phyloP scores from a whole-genome alignment of 2,329 filamentous ascomycete genomes.

The Penicillium carneum region DNA sequence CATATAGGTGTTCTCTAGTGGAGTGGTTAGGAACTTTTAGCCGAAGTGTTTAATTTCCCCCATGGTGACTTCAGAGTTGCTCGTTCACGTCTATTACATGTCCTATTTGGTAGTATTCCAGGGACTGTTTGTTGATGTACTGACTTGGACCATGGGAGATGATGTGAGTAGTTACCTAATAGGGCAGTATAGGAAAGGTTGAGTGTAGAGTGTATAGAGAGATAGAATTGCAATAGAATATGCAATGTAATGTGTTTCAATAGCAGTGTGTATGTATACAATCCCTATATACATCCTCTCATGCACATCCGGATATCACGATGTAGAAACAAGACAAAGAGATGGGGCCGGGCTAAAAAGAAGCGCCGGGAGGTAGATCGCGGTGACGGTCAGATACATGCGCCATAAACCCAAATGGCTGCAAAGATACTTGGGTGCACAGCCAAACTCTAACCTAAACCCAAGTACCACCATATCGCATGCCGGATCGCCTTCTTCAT shows the following conservation, averaged over 20 bases:
- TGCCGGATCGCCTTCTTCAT: constrained; percentile 25
- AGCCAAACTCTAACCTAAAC: not conserved
- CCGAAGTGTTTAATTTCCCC: constrained; percentile 18
- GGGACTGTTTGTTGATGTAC: constrained; percentile 13
- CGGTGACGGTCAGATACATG: constrained; percentile 26
- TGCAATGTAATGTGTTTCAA: not conserved
- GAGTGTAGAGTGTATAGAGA: not conserved
- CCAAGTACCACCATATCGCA: not conserved
- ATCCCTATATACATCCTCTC: not conserved
- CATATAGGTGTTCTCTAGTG: constrained; percentile 6
- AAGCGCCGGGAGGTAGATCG: constrained; percentile 34
- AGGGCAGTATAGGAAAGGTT: no score
- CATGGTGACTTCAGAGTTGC: constrained; percentile 33
- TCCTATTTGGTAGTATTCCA: not conserved
- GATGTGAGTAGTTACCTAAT: not conserved
- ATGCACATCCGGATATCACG: not conserved
- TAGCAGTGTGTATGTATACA: not conserved
- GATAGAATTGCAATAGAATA: not conserved
- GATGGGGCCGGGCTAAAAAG: constrained; percentile 37
- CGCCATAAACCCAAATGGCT: constrained; percentile 12
- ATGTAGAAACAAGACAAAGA: constrained; percentile 12
- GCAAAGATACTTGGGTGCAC: constrained; percentile 19
- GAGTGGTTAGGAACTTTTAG: constrained; percentile 33
- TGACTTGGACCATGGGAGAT: constrained; percentile 21
- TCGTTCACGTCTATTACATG: constrained; percentile 13